phyloP scores from a whole-genome alignment of 2,329 filamentous ascomycete species.

The Colletotrichum costaricense region DNA sequence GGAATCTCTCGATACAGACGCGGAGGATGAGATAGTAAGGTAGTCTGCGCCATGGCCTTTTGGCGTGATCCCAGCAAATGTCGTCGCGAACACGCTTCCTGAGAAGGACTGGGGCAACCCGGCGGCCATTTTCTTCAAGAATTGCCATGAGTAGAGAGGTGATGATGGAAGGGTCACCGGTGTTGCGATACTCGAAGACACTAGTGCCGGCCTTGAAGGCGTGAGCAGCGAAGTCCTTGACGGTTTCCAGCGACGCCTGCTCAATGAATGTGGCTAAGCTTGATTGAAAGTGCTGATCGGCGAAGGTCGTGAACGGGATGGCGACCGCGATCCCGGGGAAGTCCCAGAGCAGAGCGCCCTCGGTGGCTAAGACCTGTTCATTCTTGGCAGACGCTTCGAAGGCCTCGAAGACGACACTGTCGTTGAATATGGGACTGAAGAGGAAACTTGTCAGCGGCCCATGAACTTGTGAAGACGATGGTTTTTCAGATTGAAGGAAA shows the following conservation, averaged over 20 bases:
- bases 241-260: constrained; percentile 62
- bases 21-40: constrained; percentile 72
- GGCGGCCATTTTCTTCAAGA: constrained; percentile 63
- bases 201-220: constrained; percentile 61
- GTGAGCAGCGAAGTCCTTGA: constrained; percentile 64
- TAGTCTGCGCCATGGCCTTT: constrained; percentile 70
- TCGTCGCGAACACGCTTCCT: constrained; percentile 73
- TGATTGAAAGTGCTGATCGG: constrained; percentile 38
- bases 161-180: constrained; percentile 66
- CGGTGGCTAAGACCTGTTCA: constrained; percentile 61
- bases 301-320: constrained; percentile 50
- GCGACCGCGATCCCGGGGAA: constrained; percentile 68
- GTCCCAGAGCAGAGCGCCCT: constrained; percentile 65
- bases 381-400: constrained; percentile 70
- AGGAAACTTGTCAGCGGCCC: background rate
- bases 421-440: constrained; percentile 39
- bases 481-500: background rate
- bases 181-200: constrained; percentile 68
- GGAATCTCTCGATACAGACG: constrained; percentile 64
- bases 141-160: constrained; percentile 70
- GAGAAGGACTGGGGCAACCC: constrained; percentile 49
- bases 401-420: constrained; percentile 57
- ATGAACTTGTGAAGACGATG: background rate
- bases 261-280: constrained; percentile 64
- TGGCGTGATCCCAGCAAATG: constrained; percentile 59